Conservation (phyloP, 2,329 filamentous ascomycete species). For the Penicillium frequentans region DNA sequence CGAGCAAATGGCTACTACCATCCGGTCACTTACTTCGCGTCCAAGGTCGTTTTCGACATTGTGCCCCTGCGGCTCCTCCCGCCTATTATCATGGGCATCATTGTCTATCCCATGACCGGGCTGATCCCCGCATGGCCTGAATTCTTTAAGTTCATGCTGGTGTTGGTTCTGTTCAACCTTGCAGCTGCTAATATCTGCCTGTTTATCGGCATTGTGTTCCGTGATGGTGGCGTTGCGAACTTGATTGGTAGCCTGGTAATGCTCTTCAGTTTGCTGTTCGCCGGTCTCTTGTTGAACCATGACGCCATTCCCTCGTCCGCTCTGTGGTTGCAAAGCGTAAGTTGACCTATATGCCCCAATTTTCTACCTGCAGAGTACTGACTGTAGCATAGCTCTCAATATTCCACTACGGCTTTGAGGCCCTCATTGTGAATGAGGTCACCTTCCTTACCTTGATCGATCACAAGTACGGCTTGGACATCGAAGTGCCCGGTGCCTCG, state of each 20-base stretch:
- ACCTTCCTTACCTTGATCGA: conserved; percentile 85
- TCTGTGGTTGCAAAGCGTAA: conserved; percentile 81
- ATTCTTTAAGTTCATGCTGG: conserved; percentile 88
- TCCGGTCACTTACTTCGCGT: conserved; percentile 87
- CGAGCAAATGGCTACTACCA: conserved; percentile 96
- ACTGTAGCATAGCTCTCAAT: conserved; percentile 68
- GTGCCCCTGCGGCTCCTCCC: conserved; percentile 91
- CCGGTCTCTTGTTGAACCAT: conserved; percentile 90
- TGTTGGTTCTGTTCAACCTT: conserved; percentile 93
- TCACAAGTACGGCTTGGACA: conserved; percentile 93
- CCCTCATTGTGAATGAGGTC: conserved; percentile 95
- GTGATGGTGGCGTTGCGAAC: conserved; percentile 87
- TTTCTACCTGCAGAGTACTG: conserved; percentile 20
- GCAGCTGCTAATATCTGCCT: conserved; percentile 91
- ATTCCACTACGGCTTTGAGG: conserved; percentile 97
- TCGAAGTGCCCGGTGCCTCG: conserved; percentile 89
- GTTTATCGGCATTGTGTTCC: conserved; percentile 94
- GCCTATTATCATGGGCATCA: conserved; percentile 90
- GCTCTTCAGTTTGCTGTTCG: conserved; percentile 94
- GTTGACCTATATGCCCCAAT: conserved; percentile 26
- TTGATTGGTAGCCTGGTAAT: conserved; percentile 93
- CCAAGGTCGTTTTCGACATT: conserved; percentile 98
- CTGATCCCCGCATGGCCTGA: conserved; percentile 77
- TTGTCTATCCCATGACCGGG: conserved; percentile 97
- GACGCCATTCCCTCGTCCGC: conserved; percentile 84